Percentiles rank a stretch among this genome's conserved stretches.
phyloP scores from a whole-genome alignment of 75 land plant species.

The Cryptomeria japonica region DNA sequence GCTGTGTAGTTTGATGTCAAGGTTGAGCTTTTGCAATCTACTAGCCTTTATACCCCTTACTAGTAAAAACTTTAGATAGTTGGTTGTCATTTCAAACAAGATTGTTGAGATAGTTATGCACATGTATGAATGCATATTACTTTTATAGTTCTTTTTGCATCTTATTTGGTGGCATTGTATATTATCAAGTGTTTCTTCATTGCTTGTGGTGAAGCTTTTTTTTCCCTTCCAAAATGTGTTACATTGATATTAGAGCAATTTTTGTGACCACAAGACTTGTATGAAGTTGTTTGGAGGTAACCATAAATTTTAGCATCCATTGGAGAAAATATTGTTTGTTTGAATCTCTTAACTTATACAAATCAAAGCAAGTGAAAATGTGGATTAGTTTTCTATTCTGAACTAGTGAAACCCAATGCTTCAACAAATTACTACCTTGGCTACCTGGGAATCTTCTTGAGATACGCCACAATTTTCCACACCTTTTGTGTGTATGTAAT shows the following conservation, averaged over 20 bases:
- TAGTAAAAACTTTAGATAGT: not conserved
- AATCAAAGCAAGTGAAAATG: not conserved
- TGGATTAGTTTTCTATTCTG: too few relatives aligned
- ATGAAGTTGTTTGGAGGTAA: not conserved
- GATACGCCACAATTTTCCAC: too few relatives aligned
- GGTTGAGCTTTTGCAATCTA: not conserved
- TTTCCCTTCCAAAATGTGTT: not conserved
- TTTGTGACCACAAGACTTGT: not conserved
- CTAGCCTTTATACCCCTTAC: not conserved
- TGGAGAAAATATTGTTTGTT: not conserved
- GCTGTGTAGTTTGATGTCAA: not conserved
- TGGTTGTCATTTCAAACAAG: not conserved
- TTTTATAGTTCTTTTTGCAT: not conserved
- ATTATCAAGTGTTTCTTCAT: not conserved
- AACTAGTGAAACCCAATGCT: too few relatives aligned
- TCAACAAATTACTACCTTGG: too few relatives aligned
- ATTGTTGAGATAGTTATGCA: not conserved
- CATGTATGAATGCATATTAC: not conserved
- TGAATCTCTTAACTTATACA: not conserved
- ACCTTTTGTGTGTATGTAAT: too few relatives aligned
- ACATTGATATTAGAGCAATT: not conserved
- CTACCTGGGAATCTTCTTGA: too few relatives aligned
- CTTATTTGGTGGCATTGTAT: not conserved
- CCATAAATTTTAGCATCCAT: not conserved
- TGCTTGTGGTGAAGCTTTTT: not conserved